Base-by-base conservation (phyloP, 441 rosid genomes). In the Caryocar brasiliense region DNA sequence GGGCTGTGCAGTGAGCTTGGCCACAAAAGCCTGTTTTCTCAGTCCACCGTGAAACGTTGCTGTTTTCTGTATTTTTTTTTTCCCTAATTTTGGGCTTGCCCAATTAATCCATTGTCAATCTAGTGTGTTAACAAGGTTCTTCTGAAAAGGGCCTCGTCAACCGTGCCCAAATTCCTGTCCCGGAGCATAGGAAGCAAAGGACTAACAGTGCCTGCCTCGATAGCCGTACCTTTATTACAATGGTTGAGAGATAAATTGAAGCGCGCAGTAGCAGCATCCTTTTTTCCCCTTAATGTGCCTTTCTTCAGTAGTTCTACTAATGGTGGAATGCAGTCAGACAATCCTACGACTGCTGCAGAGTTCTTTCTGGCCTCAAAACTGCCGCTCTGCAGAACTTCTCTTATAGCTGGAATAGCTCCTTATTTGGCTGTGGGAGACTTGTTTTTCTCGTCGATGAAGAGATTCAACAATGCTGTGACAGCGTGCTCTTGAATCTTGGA, bases 121-220 rank as follows among this genome's bases (percentile, higher is more conserved):
- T n/a, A n/a, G n/a, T n/a, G n/a, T n/a, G n/a, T n/a, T n/a, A n/a
- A n/a, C n/a, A n/a, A n/a, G n/a, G 66, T 17, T 95, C 95, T 0
- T 77, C 80, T 76, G 7, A 94, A 86, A 15, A 89, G 81, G 0
- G 94, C 91, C 51, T 86, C 95, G 36, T 83, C 94, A 3, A 89
- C 73, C 94, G 78, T 81, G 22, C 77, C 80, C 42, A 75, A 29
- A 43, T 61, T 73, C 35, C 6, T 58, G 33, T 85, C 88, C 48
- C 71, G 47, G 3, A 85, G 66, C 26, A 85, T 43, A 1, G 58
- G 40, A 5, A 78, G 69, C 17, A 85, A 60, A 1, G 81, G 81
- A 33, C 51, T 54, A 6, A 80, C 72, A 0, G 82, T 72, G 12
- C 90, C 85, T 1, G 90, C 86, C 13, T 80, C 76, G 6, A 82